phyloP scores from a whole-genome alignment of 2,329 filamentous ascomycete species.

The Monosporascus ibericus region DNA sequence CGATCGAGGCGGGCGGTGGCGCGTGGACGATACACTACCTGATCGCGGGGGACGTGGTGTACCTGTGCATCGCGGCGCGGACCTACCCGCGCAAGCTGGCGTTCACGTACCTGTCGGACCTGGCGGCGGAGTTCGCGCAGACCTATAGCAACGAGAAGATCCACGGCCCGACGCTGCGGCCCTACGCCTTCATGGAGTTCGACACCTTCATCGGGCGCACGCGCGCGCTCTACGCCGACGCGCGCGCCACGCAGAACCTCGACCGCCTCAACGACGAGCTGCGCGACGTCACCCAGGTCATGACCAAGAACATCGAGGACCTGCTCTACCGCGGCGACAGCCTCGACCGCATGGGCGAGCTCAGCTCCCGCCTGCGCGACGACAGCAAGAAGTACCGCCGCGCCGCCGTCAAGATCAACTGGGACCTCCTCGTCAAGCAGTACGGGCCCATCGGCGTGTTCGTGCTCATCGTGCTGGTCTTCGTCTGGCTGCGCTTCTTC shows the following conservation, averaged over 20 bases:
- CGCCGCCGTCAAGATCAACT: slow-evolving; percentile 93
- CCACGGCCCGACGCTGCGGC: slow-evolving; percentile 67
- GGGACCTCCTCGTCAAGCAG: slow-evolving; percentile 94
- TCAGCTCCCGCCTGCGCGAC: slow-evolving; percentile 78
- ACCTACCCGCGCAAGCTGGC: slow-evolving; percentile 97
- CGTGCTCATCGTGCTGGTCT: slow-evolving; percentile 74
- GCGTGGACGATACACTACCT: slow-evolving; percentile 49
- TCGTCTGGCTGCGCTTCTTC: slow-evolving; percentile 92
- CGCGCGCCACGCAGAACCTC: slow-evolving; percentile 83
- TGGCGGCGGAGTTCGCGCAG: slow-evolving; percentile 83
- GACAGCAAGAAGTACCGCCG: slow-evolving; percentile 92
- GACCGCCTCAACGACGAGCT: slow-evolving; percentile 96
- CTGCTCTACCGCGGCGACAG: slow-evolving; percentile 90
- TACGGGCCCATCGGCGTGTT: slow-evolving; percentile 86
- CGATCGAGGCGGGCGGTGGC: slow-evolving; percentile 69
- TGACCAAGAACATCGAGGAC: slow-evolving; percentile 99
- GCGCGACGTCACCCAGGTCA: slow-evolving; percentile 95
- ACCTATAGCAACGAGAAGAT: slow-evolving; percentile 73
- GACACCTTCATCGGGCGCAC: slow-evolving; percentile 94
- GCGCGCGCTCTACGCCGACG: slow-evolving; percentile 89
- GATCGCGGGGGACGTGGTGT: slow-evolving; percentile 76
- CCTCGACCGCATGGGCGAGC: slow-evolving; percentile 94
- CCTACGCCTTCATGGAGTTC: slow-evolving; percentile 96
- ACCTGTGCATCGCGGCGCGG: slow-evolving; percentile 87
- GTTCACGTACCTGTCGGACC: slow-evolving; percentile 94